Conservation (phyloP, 768 basidiomycete genomes). For the Serendipita sp. region DNA sequence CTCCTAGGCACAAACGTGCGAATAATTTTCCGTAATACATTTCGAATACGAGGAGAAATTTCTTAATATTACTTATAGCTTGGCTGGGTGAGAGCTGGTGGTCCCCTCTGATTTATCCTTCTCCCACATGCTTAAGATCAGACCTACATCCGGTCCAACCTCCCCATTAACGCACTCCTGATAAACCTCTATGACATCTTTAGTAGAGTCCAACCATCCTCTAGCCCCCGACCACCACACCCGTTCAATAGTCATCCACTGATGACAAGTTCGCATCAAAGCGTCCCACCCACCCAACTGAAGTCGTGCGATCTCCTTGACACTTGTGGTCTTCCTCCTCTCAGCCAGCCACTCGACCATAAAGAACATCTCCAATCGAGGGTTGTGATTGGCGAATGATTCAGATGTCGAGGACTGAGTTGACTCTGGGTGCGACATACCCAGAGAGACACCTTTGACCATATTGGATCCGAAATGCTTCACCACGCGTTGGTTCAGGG, state of each 20-base stretch:
- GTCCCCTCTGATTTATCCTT: background rate
- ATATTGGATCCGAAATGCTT: conserved; percentile 25
- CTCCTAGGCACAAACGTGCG: too few species aligned
- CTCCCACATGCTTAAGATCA: conserved; percentile 54
- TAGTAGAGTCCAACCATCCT: background rate
- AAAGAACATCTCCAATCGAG: conserved; percentile 38
- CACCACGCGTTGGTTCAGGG: conserved; percentile 28
- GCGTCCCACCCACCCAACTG: conserved; percentile 44
- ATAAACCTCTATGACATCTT: conserved; percentile 34
- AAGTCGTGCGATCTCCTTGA: conserved; percentile 29
- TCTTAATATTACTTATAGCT: background rate
- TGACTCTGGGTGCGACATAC: conserved; percentile 31
- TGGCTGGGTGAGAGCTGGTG: background rate
- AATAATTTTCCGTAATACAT: too few species aligned
- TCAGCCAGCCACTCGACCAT: conserved; percentile 52
- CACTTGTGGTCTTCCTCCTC: conserved; percentile 32
- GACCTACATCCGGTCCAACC: conserved; percentile 37
- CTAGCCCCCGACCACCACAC: conserved; percentile 24
- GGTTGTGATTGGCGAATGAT: conserved; percentile 26
- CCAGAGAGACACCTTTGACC: conserved; percentile 30
- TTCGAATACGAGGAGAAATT: background rate
- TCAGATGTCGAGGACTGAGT: conserved; percentile 25
- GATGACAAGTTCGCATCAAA: conserved; percentile 36
- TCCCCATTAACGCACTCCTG: conserved; percentile 28
- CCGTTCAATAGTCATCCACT: conserved; percentile 39